A percentile compares a stretch with the other conserved stretches of the same genome.
Evolutionary conservation across 495 filamentous ascomycete species (phyloP).

Genomic region (Collariella sp.): DNA sequence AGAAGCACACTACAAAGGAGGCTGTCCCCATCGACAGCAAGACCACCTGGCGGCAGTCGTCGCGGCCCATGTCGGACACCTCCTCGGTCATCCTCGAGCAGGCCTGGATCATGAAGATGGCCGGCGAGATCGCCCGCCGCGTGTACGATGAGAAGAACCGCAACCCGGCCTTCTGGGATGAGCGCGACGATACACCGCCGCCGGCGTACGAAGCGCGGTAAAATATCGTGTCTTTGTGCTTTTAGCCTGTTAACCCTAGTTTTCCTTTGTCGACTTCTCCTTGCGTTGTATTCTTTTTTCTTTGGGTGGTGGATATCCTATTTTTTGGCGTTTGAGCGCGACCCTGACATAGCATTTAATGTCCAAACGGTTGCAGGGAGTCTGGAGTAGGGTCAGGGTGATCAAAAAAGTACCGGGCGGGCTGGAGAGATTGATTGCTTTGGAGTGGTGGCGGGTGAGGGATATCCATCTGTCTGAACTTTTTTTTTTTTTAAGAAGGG

Average conservation of each 20-base stretch:
- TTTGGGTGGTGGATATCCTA: conserved; percentile 4
- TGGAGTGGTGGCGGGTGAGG: neutral
- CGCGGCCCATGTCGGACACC: conserved; percentile 26
- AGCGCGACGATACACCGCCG: conserved; percentile 49
- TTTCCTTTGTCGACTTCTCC: neutral
- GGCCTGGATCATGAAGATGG: conserved; percentile 85
- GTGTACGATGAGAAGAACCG: conserved; percentile 60
- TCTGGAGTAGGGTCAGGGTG: conserved; percentile 8
- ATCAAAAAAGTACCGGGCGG: conserved; percentile 7
- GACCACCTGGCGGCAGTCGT: conserved; percentile 9
- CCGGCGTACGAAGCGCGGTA: conserved; percentile 50
- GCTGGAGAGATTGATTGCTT: neutral
- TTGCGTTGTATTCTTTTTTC: neutral
- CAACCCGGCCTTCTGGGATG: conserved; percentile 39
- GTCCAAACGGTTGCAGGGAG: conserved; percentile 15
- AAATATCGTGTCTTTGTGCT: neutral
- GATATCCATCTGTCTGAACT: neutral
- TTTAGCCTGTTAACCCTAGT: neutral
- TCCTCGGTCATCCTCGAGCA: conserved; percentile 64
- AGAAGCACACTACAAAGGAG: neutral
- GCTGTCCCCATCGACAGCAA: conserved; percentile 4
- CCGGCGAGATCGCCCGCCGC: conserved; percentile 76
- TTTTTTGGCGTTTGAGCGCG: conserved; percentile 13
- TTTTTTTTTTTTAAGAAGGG: neutral
- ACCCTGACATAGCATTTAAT: conserved; percentile 16